Conservation (phyloP, 305 asterid genomes). For the Fraxinus sp. region DNA sequence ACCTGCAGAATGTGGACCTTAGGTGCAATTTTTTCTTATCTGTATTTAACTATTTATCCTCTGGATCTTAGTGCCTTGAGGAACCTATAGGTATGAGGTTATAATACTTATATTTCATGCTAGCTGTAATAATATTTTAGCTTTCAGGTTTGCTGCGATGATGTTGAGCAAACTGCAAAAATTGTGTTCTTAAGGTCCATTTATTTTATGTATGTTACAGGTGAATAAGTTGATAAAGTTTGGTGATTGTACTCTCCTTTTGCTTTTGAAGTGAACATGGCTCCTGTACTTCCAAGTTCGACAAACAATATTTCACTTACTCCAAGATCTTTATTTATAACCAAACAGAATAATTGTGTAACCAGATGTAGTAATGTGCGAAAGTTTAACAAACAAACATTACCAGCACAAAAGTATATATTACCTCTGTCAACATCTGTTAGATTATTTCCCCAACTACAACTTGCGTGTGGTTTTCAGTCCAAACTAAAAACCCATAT, state of each 20-base stretch:
- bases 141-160: background rate
- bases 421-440: constrained; percentile 74
- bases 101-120: background rate
- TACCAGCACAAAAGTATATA: constrained; percentile 46
- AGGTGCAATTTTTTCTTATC: background rate
- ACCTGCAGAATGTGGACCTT: background rate
- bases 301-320: constrained; percentile 41
- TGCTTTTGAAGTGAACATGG: constrained; percentile 46
- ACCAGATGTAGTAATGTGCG: constrained; percentile 48
- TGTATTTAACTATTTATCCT: background rate
- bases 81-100: background rate
- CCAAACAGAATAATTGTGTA: constrained; percentile 41
- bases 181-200: background rate
- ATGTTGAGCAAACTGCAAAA: background rate
- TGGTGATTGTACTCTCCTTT: constrained; percentile 28
- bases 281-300: constrained; percentile 55
- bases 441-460: constrained; percentile 77
- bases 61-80: background rate
- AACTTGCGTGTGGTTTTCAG: constrained; percentile 41
- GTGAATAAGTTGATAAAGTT: constrained; percentile 40
- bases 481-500: constrained; percentile 42
- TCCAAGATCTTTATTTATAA: constrained; percentile 40
- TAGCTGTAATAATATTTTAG: background rate
- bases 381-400: constrained; percentile 42
- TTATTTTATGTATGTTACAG: constrained; percentile 27